phyloP scores from a whole-genome alignment of 768 basidiomycete species.

The Tricholoma sp. region DNA sequence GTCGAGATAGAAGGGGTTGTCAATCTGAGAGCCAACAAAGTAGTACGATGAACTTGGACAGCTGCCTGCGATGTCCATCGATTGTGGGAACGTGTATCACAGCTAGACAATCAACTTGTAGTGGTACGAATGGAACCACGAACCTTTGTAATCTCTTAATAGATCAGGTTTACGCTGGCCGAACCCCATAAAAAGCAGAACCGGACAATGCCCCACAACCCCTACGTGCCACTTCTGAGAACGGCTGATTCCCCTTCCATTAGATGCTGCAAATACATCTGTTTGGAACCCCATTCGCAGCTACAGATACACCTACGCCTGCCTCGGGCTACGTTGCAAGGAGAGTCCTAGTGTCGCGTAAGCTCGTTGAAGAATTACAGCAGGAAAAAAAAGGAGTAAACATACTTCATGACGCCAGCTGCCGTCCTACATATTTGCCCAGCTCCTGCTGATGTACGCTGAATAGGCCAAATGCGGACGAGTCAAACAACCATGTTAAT shows the following conservation, averaged over 20 bases:
- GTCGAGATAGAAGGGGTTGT: conserved; percentile 80
- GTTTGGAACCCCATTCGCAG: conserved; percentile 81
- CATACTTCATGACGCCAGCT: conserved; percentile 89
- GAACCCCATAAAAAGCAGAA: conserved; percentile 77
- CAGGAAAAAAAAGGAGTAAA: conserved; percentile 1
- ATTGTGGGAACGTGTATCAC: conserved; percentile 91
- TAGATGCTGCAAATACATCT: conserved; percentile 81
- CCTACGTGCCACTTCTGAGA: conserved; percentile 24
- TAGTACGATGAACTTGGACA: conserved; percentile 97
- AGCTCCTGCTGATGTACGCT: conserved; percentile 93
- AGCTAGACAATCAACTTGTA: conserved; percentile 36
- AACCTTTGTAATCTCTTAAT: conserved; percentile 71
- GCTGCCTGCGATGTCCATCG: conserved; percentile 94
- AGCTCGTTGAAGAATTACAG: neutral
- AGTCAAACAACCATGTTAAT: conserved; percentile 97
- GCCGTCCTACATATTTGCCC: conserved; percentile 95
- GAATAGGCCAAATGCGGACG: conserved; percentile 81
- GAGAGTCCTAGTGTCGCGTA: conserved; percentile 50
- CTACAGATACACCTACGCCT: conserved; percentile 75
- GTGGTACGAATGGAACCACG: neutral
- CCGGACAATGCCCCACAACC: conserved; percentile 75
- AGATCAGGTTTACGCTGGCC: conserved; percentile 90
- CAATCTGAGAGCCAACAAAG: conserved; percentile 90
- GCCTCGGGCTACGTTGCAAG: conserved; percentile 76
- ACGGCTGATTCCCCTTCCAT: conserved; percentile 25